Base-by-base conservation (phyloP, 495 filamentous ascomycete species). In the Glutinoglossum americanum region DNA sequence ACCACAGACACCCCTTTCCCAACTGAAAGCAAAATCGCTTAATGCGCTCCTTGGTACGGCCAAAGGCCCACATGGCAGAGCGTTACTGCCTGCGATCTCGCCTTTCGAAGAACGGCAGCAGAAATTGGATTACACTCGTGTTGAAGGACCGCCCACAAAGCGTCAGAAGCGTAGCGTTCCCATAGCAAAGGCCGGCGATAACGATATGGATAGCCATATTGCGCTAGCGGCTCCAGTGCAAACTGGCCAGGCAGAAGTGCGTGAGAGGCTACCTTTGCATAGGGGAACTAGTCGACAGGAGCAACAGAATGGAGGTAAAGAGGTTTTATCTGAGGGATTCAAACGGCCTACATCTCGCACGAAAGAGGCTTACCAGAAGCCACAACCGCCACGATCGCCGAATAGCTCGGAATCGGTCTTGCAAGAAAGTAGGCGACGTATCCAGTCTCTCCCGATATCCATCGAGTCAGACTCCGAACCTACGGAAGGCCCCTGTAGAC, bases 51-150 rank as follows among this genome's bases (percentile, higher is more conserved):
- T 78, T 11, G 72, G 71, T 9, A 73, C 71, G 0, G 72, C 75
- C 17, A 70, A 68, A 15, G 70, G 75, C 1, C 74, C 75, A 49
- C 68, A 76, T 63, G 74, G 74, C 11, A 74, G 74, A 51, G 76
- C 76, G 37, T 51, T 68, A 5, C 60, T 76, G 5, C 68, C 72
- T 1, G 66, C 59, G 33, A 68, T 70, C 45, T 77, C 75, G 1
- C 75, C 75, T 0, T 78, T 74, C 51, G 75, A 78, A 60, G 70
- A 73, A 41, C 67, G 72, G 30, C 70, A 33, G 26, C 23, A 19
- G 28, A 17, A 17, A 0, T 4, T 17, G n/a, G n/a, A 53, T 28
- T 3, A 30, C 26, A 53, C 25, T 15, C 11, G 11, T 17, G 30
- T 5, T 1, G 49, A 30, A 10, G 49, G 13, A 30, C 49, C 1